A percentile compares a stretch with the other conserved stretches of the same genome.
Evolutionary conservation across 2,329 filamentous ascomycete species (phyloP).

Genomic region (Paecilomyces fulvus): DNA sequence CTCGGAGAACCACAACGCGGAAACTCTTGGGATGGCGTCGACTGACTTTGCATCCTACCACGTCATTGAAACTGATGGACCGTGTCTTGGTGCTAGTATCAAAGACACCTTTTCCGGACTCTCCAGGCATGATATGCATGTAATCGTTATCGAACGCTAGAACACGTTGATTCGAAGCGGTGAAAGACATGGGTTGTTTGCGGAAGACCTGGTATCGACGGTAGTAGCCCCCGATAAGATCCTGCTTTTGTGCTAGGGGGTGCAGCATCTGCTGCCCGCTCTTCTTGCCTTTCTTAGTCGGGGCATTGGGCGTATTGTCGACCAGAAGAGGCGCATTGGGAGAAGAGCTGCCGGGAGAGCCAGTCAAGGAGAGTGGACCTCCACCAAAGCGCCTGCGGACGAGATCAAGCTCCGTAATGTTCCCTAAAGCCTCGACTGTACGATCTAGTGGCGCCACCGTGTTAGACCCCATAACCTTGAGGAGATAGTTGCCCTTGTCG

Average conservation of each 20-base stretch:
- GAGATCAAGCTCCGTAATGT: conserved; percentile 53
- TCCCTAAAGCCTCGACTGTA: conserved; percentile 55
- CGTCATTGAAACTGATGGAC: conserved; percentile 54
- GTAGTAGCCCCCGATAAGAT: conserved; percentile 43
- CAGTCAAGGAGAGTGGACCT: conserved; percentile 47
- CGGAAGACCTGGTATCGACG: conserved; percentile 56
- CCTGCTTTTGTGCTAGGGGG: conserved; percentile 40
- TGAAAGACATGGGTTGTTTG: conserved; percentile 58
- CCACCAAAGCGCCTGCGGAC: conserved; percentile 54
- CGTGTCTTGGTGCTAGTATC: conserved; percentile 45
- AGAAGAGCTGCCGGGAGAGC: conserved; percentile 53
- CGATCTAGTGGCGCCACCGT: conserved; percentile 57
- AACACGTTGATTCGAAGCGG: conserved; percentile 51
- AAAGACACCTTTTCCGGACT: conserved; percentile 46
- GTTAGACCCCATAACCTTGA: conserved; percentile 55
- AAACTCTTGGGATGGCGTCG: conserved; percentile 57
- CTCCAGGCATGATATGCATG: conserved; percentile 55
- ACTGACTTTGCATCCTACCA: conserved; percentile 58
- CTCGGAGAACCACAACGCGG: conserved; percentile 51
- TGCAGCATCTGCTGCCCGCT: conserved; percentile 34
- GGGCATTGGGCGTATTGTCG: conserved; percentile 19
- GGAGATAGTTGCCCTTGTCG: conserved; percentile 56
- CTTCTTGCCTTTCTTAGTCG: conserved; percentile 37
- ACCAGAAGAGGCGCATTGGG: conserved; percentile 58
- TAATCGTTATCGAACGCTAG: conserved; percentile 58